Base-by-base conservation (phyloP, 495 filamentous ascomycete species). In the Annulohypoxylon bovei region DNA sequence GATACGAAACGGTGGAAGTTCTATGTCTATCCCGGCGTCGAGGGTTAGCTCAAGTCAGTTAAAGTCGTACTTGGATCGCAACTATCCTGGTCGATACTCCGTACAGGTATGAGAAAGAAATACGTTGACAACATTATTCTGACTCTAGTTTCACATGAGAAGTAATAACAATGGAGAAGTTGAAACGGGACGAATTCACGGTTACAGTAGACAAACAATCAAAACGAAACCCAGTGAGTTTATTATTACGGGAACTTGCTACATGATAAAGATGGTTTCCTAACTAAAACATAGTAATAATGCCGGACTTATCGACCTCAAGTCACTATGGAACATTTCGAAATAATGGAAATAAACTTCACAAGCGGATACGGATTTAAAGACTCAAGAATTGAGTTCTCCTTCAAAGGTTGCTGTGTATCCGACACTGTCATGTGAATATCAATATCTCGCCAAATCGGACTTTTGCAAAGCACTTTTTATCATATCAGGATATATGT, bases 151-250 rank as follows among this genome's bases (percentile, higher is more conserved):
- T 54, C 12, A 35, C 6, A 47, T 47, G 16, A 14, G 56, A 22
- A 22, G 25, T 47, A 35, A 12, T 60, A 25, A 60, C 56, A 60
- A 12, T 35, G 16, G 28, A 25, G n/a, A 62, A 62, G 46, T 52
- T 62, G 9, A 50, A 62, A 40, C 42, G 46, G 59, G 56, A 60
- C 46, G 46, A 50, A 22, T 50, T 50, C 23, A 50, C 46, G 8
- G 20, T 50, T 50, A 50, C 46, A 1, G 20, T 50, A 14, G 20
- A 11, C 3, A 22, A 28, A 7, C 46, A 27, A 25, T 4, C 6
- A 40, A n/a, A n/a, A 14, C 5, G 14, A n/a, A 40, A n/a, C 37
- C 4, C 14, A 6, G 37, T n/a, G 12, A 40, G 37, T n/a, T 3
- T 40, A 40, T 40, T 3, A 40, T 40, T 11, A 14, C 12, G 14